Evolutionary conservation across 257 asterid genomes (phyloP).

Genomic region (Osmanthus fragrans): DNA sequence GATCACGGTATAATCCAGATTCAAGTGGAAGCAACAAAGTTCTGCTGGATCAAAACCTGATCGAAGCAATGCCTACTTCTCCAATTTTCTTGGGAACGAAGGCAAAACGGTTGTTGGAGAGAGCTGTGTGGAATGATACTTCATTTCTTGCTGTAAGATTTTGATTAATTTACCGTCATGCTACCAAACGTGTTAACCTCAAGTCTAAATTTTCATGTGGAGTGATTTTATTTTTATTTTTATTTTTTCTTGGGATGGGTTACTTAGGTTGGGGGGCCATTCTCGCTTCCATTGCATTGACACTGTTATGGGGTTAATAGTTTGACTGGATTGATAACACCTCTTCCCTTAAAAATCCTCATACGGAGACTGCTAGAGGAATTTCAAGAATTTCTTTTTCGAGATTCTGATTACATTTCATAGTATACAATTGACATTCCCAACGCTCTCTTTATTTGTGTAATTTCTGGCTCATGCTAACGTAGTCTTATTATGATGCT

Average conservation of each 20-base stretch:
- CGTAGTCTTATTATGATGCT: no score
- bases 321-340: neutral
- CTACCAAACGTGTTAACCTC: neutral
- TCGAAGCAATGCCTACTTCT: constrained; percentile 83
- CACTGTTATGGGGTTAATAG: neutral
- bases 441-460: no score
- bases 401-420: no score
- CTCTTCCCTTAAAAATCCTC: neutral
- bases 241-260: neutral
- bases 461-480: no score
- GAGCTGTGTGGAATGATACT: constrained; percentile 91
- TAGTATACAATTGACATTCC: no score
- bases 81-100: constrained; percentile 81
- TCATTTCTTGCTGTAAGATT: constrained; percentile 82
- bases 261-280: neutral
- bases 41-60: constrained; percentile 75
- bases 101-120: constrained; percentile 70
- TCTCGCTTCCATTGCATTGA: constrained; percentile 3
- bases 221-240: neutral
- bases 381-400: no score
- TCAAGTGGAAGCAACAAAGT: constrained; percentile 83
- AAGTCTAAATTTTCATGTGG: neutral
- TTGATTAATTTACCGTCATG: constrained; percentile 14
- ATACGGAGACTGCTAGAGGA: no score
- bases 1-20: constrained; percentile 80